These are phyloP conservation scores for Ustilago hordei DNA, from an alignment of 1,284 basidiomycete species.

Conservation along the genomic window DNA sequence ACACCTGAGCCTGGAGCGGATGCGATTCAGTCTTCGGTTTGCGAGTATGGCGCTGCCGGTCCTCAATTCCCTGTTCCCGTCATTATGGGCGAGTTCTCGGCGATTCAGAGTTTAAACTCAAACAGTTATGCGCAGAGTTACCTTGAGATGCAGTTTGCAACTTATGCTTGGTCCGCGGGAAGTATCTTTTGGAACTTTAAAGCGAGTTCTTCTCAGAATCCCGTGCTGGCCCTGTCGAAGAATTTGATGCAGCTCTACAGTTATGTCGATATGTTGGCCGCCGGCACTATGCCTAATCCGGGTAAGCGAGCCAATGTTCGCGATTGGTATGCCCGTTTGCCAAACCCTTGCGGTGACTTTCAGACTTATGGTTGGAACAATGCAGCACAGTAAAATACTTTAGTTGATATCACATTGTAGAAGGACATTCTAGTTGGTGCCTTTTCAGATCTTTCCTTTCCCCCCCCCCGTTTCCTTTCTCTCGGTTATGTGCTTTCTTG, in stretches of 20 bases:
- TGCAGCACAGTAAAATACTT: constrained; percentile 11
- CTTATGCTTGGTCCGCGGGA: constrained; percentile 66
- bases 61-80: constrained; percentile 52
- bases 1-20: constrained; percentile 32
- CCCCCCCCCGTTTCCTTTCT: neutral
- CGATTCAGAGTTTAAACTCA: constrained; percentile 44
- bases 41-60: constrained; percentile 44
- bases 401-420: neutral
- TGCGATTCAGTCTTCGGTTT: constrained; percentile 52
- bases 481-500: neutral
- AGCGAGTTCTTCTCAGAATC: constrained; percentile 40
- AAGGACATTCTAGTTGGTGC: neutral
- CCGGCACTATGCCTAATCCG: constrained; percentile 43
- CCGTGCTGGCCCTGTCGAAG: constrained; percentile 27
- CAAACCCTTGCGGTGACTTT: constrained; percentile 44
- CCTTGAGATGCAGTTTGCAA: constrained; percentile 58
- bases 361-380: constrained; percentile 40
- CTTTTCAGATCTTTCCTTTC: neutral
- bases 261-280: constrained; percentile 43
- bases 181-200: constrained; percentile 67
- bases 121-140: constrained; percentile 34
- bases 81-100: constrained; percentile 62
- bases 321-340: constrained; percentile 29
- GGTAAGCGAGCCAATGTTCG: constrained; percentile 39
- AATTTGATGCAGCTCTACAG: constrained; percentile 52